Base-by-base conservation (phyloP, 805 yeast genomes). In the Hemisphaericaspora nanyangensis region DNA sequence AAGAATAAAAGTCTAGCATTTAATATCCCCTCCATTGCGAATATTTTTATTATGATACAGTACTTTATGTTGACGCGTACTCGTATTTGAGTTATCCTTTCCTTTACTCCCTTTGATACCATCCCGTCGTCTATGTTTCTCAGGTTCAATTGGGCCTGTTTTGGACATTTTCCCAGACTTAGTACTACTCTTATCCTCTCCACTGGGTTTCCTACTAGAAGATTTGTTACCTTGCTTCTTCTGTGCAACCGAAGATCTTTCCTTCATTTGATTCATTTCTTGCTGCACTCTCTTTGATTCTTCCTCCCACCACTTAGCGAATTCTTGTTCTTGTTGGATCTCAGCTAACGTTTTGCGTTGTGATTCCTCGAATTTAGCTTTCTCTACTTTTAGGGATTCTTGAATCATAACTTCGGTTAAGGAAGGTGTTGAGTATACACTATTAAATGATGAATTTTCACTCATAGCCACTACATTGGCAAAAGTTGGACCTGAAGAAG, bases 291-390 rank as follows among this genome's bases (percentile, higher is more conserved):
- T 68, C n/a, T 68, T 68, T 39, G 87, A 72, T 52, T 89, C 96
- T 47, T 77, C 79, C 27, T 77, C 83, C 90, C 95, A 89, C 96
- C 96, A 89, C 43, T 65, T 73, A 20, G 82, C 89, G 65, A 89
- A 89, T 53, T 82, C 88, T 52, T 85, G 86, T 46, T 89, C 96
- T 47, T 81, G 82, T 53, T 81, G 82, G 33, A 84, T 74, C 42
- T 89, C 95, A 33, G 76, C 80, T 31, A 85, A 58, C 1, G 85
- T 69, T 39, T 68, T 68, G 10, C 58, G 46, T 20, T 59, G 58
- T 1, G 45, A 44, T 35, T 63, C 61, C 40, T 51, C 53, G 22
- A 49, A 50, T 35, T 58, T 60, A 1, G 48, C 46, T 15, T 54
- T 60, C 45, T 64, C 65, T 3, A 60, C 49, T 44, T 56, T 63